Evolutionary conservation across 331 rosid species (phyloP).

Genomic region (Ulmus americana): DNA sequence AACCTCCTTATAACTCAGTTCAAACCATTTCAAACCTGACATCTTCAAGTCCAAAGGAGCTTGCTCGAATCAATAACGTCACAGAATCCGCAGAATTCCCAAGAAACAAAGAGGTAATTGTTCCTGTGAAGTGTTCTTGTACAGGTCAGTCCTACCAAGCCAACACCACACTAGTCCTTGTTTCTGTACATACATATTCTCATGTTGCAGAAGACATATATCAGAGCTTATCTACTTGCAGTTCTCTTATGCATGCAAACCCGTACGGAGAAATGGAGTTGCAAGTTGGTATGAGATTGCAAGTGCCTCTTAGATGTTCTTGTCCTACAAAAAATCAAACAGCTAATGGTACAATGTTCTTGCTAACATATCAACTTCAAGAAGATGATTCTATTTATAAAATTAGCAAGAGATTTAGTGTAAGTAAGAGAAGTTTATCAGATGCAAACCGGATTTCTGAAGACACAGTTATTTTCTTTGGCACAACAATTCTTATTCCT

Average conservation of each 20-base stretch:
- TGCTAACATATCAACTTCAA: constrained; percentile 41
- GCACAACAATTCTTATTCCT: constrained; percentile 57
- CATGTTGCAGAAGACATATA: constrained; percentile 30
- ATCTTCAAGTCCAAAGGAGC: constrained; percentile 35
- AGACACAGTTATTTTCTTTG: constrained; percentile 18
- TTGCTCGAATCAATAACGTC: constrained; percentile 39
- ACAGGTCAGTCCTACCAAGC: constrained; percentile 40
- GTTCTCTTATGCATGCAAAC: constrained; percentile 39
- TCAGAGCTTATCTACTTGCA: constrained; percentile 53
- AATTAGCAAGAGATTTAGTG: constrained; percentile 39
- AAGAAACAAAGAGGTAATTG: constrained; percentile 43
- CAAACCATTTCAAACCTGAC: constrained; percentile 47
- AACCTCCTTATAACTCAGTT: constrained; percentile 36
- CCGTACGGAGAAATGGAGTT: constrained; percentile 25
- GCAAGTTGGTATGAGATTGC: constrained; percentile 27
- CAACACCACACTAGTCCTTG: constrained; percentile 25
- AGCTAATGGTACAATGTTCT: constrained; percentile 34
- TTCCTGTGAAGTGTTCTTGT: constrained; percentile 49
- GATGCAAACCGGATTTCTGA: constrained; percentile 45
- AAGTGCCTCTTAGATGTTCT: constrained; percentile 63
- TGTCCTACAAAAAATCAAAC: constrained; percentile 47
- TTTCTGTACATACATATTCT: constrained; percentile 16
- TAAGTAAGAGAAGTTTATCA: constrained; percentile 22
- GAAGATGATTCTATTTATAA: constrained; percentile 28
- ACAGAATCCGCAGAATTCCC: constrained; percentile 22